These are phyloP conservation scores for Hygrophorus pudorinus DNA, from an alignment of 768 basidiomycete genomes.

Conservation along the genomic window DNA sequence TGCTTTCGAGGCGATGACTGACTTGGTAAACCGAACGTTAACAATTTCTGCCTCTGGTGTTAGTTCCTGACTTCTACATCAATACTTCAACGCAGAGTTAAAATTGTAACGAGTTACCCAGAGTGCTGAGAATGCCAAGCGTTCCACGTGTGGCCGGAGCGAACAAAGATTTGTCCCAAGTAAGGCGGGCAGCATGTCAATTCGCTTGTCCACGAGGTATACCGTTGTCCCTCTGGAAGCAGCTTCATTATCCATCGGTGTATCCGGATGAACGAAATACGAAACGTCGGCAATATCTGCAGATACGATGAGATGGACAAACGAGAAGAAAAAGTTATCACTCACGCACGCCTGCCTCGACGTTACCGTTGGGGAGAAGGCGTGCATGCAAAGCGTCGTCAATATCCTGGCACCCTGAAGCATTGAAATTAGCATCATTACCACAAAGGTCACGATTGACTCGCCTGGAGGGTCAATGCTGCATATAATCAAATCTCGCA, in stretches of 20 bases:
- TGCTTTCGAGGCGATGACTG: slow-evolving; percentile 91
- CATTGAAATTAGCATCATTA: neutral
- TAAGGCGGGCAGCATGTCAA: slow-evolving; percentile 93
- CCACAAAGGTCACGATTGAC: slow-evolving; percentile 3
- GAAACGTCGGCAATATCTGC: slow-evolving; percentile 98
- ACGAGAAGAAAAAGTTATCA: slow-evolving; percentile 15
- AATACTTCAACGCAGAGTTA: neutral
- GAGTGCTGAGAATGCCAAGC: slow-evolving; percentile 89
- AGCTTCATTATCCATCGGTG: slow-evolving; percentile 93
- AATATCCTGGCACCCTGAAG: slow-evolving; percentile 88
- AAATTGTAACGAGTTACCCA: slow-evolving; percentile 52
- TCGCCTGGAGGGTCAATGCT: slow-evolving; percentile 94
- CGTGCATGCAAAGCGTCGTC: slow-evolving; percentile 95
- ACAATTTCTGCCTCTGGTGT: slow-evolving; percentile 83
- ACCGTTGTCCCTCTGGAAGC: slow-evolving; percentile 95
- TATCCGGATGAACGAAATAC: slow-evolving; percentile 88
- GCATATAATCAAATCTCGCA: slow-evolving; percentile 79
- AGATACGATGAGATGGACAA: neutral
- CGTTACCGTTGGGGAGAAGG: slow-evolving; percentile 80
- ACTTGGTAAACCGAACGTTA: slow-evolving; percentile 86
- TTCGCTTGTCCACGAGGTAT: slow-evolving; percentile 95
- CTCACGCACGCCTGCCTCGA: slow-evolving; percentile 97
- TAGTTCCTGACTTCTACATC: slow-evolving; percentile 56
- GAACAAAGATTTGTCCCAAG: slow-evolving; percentile 96
- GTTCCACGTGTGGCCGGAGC: slow-evolving; percentile 83